Conservation (phyloP, 2,329 filamentous ascomycete species). For the Colletotrichum caudatum region DNA sequence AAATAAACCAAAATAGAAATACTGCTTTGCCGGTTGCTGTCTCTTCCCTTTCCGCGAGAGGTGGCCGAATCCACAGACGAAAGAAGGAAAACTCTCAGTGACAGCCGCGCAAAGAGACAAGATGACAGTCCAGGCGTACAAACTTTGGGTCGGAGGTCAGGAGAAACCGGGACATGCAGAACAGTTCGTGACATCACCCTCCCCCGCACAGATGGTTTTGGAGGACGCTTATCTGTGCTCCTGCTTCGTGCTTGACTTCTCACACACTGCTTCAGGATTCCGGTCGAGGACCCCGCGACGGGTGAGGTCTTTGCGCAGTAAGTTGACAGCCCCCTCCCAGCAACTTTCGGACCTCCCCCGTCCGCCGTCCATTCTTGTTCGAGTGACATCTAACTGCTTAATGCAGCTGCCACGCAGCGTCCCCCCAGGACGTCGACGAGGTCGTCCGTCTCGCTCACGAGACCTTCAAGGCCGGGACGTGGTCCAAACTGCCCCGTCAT, state of each 20-base stretch:
- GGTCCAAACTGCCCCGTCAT: conserved; percentile 69
- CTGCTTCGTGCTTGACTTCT: conserved; percentile 21
- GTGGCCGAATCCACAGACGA: conserved; percentile 16
- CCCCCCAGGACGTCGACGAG: conserved; percentile 56
- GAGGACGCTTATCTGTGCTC: conserved; percentile 39
- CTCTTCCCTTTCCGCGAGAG: too few species aligned
- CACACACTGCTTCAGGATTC: conserved; percentile 55
- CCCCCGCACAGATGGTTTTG: conserved; percentile 13
- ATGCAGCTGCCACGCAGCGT: conserved; percentile 61
- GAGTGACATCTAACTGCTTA: conserved; percentile 12
- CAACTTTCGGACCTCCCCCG: background rate
- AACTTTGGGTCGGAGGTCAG: conserved; percentile 47
- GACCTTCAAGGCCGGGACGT: conserved; percentile 63
- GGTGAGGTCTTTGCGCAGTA: conserved; percentile 65
- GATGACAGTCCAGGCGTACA: conserved; percentile 39
- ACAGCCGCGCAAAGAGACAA: conserved; percentile 35
- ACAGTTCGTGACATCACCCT: conserved; percentile 53
- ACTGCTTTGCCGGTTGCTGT: too few species aligned
- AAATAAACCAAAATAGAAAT: too few species aligned
- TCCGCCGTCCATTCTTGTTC: conserved; percentile 9
- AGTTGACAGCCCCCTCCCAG: conserved; percentile 41
- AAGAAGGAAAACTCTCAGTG: background rate
- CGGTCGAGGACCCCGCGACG: conserved; percentile 65
- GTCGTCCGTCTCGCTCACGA: conserved; percentile 57
- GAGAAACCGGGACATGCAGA: conserved; percentile 55